Percentiles rank a stretch among this genome's conserved stretches.
phyloP scores from a whole-genome alignment of 176 grass and related monocot genomes.

The Secale cereale region DNA sequence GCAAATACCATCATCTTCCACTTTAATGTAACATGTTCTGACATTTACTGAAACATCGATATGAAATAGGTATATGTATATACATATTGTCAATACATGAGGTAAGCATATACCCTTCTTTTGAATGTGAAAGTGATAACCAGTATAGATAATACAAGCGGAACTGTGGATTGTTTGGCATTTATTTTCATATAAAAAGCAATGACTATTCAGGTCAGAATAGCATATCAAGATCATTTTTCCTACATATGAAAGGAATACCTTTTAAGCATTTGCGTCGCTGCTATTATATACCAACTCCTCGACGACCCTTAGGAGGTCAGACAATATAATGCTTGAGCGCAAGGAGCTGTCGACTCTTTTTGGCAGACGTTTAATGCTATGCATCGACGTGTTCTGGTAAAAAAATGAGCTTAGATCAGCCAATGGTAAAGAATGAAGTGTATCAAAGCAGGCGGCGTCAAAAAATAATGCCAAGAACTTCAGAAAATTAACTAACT shows the following conservation, averaged over 20 bases:
- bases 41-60: conserved; percentile 65
- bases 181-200: not conserved
- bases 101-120: not conserved
- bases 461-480: not conserved
- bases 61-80: conserved; percentile 37
- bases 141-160: not conserved
- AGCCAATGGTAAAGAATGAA: not conserved
- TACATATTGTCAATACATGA: not conserved
- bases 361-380: conserved; percentile 54
- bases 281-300: conserved; percentile 85
- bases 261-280: conserved; percentile 66
- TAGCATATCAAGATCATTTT: not conserved
- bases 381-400: conserved; percentile 46
- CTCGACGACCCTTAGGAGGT: conserved; percentile 76
- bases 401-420: conserved; percentile 6
- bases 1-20: no score
- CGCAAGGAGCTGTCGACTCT: conserved; percentile 54
- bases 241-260: conserved; percentile 3
- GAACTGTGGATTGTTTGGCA: not conserved
- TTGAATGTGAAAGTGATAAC: not conserved
- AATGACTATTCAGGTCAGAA: conserved; percentile 14
- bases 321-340: conserved; percentile 66
- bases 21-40: no score
- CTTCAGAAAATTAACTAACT: not conserved
- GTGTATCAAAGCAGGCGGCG: not conserved